phyloP scores from a whole-genome alignment of 768 basidiomycete genomes.

The Terana coerulea region DNA sequence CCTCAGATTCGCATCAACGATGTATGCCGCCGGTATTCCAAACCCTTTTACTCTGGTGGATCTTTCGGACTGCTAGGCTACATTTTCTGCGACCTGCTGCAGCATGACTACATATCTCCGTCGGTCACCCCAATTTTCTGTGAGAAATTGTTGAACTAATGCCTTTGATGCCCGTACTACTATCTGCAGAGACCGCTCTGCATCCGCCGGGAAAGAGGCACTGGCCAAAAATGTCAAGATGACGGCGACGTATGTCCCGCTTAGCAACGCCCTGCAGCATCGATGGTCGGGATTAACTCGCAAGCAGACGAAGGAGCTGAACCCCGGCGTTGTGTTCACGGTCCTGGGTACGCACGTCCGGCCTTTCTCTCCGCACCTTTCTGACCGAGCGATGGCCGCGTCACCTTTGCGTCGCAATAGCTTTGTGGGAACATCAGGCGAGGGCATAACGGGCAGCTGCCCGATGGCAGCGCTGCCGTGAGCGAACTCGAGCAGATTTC shows the following conservation, averaged over 20 bases:
- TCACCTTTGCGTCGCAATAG: constrained; percentile 35
- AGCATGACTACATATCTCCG: constrained; percentile 84
- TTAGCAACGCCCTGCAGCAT: constrained; percentile 60
- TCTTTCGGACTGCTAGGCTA: constrained; percentile 90
- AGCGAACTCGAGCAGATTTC: constrained; percentile 63
- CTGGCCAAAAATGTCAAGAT: constrained; percentile 56
- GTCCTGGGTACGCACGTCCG: constrained; percentile 54
- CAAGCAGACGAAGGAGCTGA: constrained; percentile 79
- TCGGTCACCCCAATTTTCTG: constrained; percentile 37
- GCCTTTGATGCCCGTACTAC: constrained; percentile 9
- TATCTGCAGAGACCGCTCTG: constrained; percentile 55
- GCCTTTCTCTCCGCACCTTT: not conserved
- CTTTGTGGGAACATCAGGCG: constrained; percentile 80
- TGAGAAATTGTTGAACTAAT: not conserved
- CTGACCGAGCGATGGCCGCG: no score
- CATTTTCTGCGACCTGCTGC: constrained; percentile 89
- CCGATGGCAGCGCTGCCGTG: constrained; percentile 42
- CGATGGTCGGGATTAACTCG: constrained; percentile 68
- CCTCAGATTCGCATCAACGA: constrained; percentile 72
- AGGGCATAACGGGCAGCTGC: constrained; percentile 53
- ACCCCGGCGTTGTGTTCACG: constrained; percentile 67
- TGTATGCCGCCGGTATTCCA: constrained; percentile 67
- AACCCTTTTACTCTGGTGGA: constrained; percentile 89
- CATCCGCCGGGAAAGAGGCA: constrained; percentile 39
- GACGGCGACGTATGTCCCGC: constrained; percentile 59